Percentiles rank a stretch among this genome's conserved stretches.
These are phyloP conservation scores for Pontederia crassipes DNA, from an alignment of 176 grass and related monocot species.

Conservation along the genomic window DNA sequence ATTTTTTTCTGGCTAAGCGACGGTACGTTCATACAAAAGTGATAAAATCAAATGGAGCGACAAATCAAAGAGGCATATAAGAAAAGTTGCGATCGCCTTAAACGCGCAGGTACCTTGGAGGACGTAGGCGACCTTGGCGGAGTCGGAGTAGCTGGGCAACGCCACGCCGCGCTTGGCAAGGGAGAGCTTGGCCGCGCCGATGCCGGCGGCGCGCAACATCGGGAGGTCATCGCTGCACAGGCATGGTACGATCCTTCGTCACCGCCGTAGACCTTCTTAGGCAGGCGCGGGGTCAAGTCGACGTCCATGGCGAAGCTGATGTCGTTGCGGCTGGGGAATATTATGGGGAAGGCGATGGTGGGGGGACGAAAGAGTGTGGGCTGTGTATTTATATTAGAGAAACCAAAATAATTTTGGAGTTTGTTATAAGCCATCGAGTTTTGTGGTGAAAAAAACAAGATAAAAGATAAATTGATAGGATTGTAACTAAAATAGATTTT, in stretches of 20 bases:
- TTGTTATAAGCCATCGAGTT: too few relatives aligned
- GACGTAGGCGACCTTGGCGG: constrained; percentile 83
- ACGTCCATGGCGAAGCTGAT: constrained; percentile 34
- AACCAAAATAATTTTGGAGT: too few relatives aligned
- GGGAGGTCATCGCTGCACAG: constrained; percentile 59
- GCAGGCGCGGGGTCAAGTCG: constrained; percentile 50
- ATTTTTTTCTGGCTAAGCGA: too few relatives aligned
- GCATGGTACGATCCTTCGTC: constrained; percentile 58
- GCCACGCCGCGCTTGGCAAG: constrained; percentile 46
- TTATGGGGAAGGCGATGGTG: too few relatives aligned
- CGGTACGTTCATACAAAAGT: too few relatives aligned
- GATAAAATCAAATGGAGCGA: not conserved
- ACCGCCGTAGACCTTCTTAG: constrained; percentile 38
- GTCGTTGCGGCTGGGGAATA: too few relatives aligned
- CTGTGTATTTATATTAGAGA: too few relatives aligned
- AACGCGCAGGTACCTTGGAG: constrained; percentile 40
- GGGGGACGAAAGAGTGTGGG: too few relatives aligned
- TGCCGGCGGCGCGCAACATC: constrained; percentile 66
- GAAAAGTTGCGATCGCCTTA: not conserved
- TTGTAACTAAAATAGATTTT: too few relatives aligned
- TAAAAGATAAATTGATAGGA: too few relatives aligned
- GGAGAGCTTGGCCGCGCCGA: constrained; percentile 69
- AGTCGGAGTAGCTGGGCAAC: constrained; percentile 80
- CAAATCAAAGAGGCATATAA: not conserved
- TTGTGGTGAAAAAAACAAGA: too few relatives aligned